A percentile compares a stretch with the other conserved stretches of the same genome.
These are phyloP conservation scores for Alternaria gaisen DNA, from an alignment of 2,329 filamentous ascomycete species.

Conservation along the genomic window DNA sequence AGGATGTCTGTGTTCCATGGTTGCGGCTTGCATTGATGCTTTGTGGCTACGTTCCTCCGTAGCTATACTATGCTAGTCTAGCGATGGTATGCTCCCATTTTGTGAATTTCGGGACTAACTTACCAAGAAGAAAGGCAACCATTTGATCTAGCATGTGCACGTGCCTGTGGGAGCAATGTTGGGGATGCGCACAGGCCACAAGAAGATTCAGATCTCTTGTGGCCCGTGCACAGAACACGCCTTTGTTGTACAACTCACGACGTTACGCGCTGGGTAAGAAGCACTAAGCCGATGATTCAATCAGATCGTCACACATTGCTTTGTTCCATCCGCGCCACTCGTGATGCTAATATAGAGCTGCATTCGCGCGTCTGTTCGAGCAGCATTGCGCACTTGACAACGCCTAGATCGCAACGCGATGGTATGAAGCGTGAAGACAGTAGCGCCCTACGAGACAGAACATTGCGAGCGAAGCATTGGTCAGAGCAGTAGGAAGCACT, in stretches of 20 bases:
- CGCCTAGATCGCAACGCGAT: not conserved
- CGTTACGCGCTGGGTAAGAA: not conserved
- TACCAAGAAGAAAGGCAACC: too few species aligned
- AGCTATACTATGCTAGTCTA: not conserved
- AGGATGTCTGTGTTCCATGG: too few species aligned
- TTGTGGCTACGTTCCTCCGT: too few species aligned
- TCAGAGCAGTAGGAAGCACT: too few species aligned
- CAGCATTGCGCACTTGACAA: not conserved
- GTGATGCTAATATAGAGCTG: not conserved
- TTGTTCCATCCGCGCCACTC: too few species aligned
- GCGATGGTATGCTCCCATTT: too few species aligned
- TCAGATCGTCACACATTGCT: too few species aligned
- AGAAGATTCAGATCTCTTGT: not conserved
- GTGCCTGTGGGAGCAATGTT: not conserved
- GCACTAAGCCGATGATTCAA: not conserved
- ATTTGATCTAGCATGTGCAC: not conserved
- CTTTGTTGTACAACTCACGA: not conserved
- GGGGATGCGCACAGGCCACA: not conserved
- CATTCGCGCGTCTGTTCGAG: not conserved
- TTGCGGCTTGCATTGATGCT: too few species aligned
- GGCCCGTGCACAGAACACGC: not conserved
- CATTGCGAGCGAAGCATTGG: too few species aligned
- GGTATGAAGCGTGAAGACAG: not conserved
- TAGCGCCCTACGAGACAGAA: too few species aligned
- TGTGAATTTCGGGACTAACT: too few species aligned